Base-by-base conservation (phyloP, 495 filamentous ascomycete genomes). In the Durotheca rogersii region DNA sequence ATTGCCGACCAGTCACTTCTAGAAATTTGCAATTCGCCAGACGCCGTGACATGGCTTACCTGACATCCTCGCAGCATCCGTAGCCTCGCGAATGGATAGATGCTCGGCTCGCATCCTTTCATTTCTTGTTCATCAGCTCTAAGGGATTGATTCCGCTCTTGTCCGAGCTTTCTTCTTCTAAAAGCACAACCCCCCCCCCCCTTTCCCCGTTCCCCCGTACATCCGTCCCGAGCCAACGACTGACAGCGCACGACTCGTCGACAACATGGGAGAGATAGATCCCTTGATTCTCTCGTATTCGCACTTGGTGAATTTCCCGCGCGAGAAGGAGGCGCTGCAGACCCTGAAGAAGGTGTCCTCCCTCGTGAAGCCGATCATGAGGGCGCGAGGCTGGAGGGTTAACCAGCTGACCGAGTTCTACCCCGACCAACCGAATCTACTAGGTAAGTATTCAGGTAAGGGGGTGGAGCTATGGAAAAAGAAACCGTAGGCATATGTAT, bases 331-430 rank as follows among this genome's bases (percentile, higher is more conserved):
- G 50, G 93, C 91, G n/a, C 76, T 96, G 9, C 73, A 82, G n/a
- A 81, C 80, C 32, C 76, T 97, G 9, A 86, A 82, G 51, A 91
- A 89, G 67, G 76, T 95, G 16, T 89, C 90, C 12, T 93, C 89
- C 9, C 67, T 95, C 10, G 91, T 97, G 33, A 98, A 96, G 67
- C 93, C 93, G 10, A 87, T 98, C 43, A 97, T 97, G 92, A 76
- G 88, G 52, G 88, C 87, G 40, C 78, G 89, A 33, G 75, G 74
- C 17, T 98, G 90, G 88, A 84, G 69, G 52, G 88, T 98, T 15
- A 80, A 81, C 5, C 81, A 84, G 31, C 80, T 98, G 11, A 81
- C 81, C 18, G 93, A 97, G 66, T 94, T 98, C 67, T 88, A 85
- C 51, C 93, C 92, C 0, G 71, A 77, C 1, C 74, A 94, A 56